These are phyloP conservation scores for Juglanconis juglandina DNA, from an alignment of 2,329 filamentous ascomycete species.

Conservation along the genomic window DNA sequence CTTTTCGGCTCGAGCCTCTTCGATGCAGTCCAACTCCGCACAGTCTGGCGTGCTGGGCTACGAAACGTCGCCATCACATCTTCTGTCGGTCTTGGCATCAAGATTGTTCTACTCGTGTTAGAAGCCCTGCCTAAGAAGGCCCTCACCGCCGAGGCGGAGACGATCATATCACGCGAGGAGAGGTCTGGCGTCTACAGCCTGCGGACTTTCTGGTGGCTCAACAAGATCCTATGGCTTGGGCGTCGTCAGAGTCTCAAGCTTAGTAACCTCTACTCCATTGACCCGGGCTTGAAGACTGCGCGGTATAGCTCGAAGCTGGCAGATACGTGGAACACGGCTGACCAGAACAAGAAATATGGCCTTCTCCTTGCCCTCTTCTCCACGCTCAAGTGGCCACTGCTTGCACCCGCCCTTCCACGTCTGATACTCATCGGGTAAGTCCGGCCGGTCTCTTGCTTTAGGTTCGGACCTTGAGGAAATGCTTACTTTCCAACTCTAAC, in stretches of 20 bases:
- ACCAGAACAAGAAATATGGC: not conserved
- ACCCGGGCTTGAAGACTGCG: not conserved
- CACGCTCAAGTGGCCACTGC: not conserved
- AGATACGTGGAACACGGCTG: not conserved
- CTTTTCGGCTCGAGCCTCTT: not conserved
- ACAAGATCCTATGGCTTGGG: not conserved
- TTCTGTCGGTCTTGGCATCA: not conserved
- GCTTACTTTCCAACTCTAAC: not conserved
- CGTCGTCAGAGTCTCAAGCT: not conserved
- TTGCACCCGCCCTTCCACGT: not conserved
- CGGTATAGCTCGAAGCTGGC: not conserved
- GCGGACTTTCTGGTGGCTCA: not conserved
- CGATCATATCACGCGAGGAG: not conserved
- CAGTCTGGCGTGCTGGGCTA: not conserved
- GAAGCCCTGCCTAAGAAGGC: not conserved
- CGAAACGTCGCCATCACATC: not conserved
- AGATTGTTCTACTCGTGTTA: not conserved
- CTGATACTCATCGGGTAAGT: not conserved
- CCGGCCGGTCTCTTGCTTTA: not conserved
- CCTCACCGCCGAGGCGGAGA: not conserved
- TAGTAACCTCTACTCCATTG: not conserved
- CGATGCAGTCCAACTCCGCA: not conserved
- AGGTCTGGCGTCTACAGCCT: not conserved
- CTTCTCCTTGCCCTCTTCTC: not conserved
- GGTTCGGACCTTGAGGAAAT: not conserved